Evolutionary conservation across 2,329 filamentous ascomycete genomes (phyloP), one percentile per base, ranked within the genome.

Genomic region (Truncatella angustata): DNA sequence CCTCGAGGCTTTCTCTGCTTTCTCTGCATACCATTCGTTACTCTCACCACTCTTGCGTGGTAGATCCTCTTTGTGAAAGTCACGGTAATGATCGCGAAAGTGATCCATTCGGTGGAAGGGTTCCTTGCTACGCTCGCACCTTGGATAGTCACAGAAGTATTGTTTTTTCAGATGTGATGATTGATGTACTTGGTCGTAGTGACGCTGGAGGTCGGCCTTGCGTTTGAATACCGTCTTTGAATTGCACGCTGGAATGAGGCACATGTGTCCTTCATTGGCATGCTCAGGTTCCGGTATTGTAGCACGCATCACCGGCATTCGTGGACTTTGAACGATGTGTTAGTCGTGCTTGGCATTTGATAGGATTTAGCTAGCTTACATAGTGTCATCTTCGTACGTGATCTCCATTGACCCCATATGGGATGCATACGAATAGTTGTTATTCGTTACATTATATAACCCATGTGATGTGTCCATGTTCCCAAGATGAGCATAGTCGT

Each of bases 41-140:
- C 63, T 58, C 44, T 55, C 66, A 43, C 56, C 56, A 49, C 54
- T 48, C 18, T 58, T 56, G 43, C 65, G 62, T 26, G 54, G 23
- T 21, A 65, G 44, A 51, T 82, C 78, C 60, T 84, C 81, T 50
- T 70, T 70, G 69, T 84, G 81, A 55, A 70, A 80, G 42, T 79
- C 74, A 28, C 81, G 74, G 34, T 81, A 72, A 61, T 84, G 81
- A 52, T 82, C 79, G 34, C 80, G 73, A 61, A 74, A 81, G 65
- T 84, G 81, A 56, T 84, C 81, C 28, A 76, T 73, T 30, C 81
- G 74, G 57, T 72, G 70, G 59, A 84, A 83, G 2, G 79, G 74
- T 2, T 72, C 66, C 5, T 63, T 61, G 24, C 65, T 66, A 6
- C 81, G 74, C 21, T 63, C 54, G 61, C 81, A 83, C 48, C 63